These are phyloP conservation scores for Fonsecaea erecta DNA, from an alignment of 2,329 filamentous ascomycete genomes.

Conservation along the genomic window DNA sequence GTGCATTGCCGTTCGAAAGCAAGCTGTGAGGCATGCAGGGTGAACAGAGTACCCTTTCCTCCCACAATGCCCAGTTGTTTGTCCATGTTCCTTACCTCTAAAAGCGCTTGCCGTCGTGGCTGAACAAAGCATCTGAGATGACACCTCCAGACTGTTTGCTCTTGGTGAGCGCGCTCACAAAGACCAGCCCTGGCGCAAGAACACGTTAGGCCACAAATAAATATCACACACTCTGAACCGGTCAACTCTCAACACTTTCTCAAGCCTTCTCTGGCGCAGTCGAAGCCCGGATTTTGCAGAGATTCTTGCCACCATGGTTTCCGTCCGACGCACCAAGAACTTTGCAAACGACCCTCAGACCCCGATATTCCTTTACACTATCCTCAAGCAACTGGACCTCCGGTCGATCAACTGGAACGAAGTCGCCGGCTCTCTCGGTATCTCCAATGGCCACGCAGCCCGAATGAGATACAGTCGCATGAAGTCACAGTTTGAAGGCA, in stretches of 20 bases:
- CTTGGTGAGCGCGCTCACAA: not conserved
- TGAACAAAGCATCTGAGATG: not conserved
- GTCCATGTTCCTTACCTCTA: not conserved
- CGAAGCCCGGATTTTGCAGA: not conserved
- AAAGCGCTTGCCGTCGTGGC: not conserved
- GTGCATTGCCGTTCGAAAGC: slow-evolving; percentile 54
- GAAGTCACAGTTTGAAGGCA: slow-evolving; percentile 58
- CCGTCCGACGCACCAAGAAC: slow-evolving; percentile 29
- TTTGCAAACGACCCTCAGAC: slow-evolving; percentile 54
- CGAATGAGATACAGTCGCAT: slow-evolving; percentile 63
- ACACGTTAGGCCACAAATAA: not conserved
- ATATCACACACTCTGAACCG: not conserved
- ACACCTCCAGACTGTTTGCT: not conserved
- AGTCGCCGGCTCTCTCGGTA: slow-evolving; percentile 55
- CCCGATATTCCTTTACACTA: slow-evolving; percentile 59
- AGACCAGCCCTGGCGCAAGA: not conserved
- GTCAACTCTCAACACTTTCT: not conserved
- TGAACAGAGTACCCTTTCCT: not conserved
- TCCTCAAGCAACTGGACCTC: slow-evolving; percentile 60
- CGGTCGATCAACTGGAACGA: slow-evolving; percentile 60
- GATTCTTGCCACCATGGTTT: slow-evolving; percentile 25
- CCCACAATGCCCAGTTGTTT: not conserved
- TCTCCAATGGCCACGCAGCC: slow-evolving; percentile 62
- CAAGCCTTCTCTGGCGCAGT: not conserved
- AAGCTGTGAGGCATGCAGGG: slow-evolving; percentile 52